These are phyloP conservation scores for Naganishia randhawae DNA, from an alignment of 768 basidiomycete species.

Conservation along the genomic window DNA sequence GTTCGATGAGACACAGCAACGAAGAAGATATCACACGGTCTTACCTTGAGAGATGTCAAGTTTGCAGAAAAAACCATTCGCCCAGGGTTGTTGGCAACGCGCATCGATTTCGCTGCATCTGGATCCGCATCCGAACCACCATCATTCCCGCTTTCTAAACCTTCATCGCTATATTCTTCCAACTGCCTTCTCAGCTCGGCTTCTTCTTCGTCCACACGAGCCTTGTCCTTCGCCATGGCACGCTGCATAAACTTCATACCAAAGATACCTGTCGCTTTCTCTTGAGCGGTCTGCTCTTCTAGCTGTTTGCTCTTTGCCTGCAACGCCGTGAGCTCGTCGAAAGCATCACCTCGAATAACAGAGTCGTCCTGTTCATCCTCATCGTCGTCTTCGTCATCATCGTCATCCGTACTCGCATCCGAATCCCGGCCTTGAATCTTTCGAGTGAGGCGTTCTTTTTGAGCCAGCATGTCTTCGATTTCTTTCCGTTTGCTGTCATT, in stretches of 20 bases:
- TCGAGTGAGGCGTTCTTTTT: conserved; percentile 71
- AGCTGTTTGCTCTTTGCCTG: conserved; percentile 51
- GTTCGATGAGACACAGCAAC: neutral
- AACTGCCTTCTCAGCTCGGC: conserved; percentile 74
- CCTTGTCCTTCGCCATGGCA: conserved; percentile 67
- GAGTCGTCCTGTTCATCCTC: conserved; percentile 53
- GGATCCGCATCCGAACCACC: conserved; percentile 35
- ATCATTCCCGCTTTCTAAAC: conserved; percentile 44
- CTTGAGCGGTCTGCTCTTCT: conserved; percentile 41
- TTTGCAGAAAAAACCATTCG: conserved; percentile 63
- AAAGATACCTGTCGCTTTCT: conserved; percentile 70
- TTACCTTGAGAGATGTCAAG: conserved; percentile 13
- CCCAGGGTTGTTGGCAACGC: conserved; percentile 50
- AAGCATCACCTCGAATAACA: conserved; percentile 64
- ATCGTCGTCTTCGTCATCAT: conserved; percentile 55
- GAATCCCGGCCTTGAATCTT: conserved; percentile 66
- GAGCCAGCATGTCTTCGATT: conserved; percentile 77
- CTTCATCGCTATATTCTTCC: conserved; percentile 53
- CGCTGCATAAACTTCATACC: conserved; percentile 99
- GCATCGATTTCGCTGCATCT: conserved; percentile 34
- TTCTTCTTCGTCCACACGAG: conserved; percentile 60
- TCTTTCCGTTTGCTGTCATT: conserved; percentile 64
- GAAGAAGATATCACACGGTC: neutral
- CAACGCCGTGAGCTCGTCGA: conserved; percentile 67
- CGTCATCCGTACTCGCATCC: conserved; percentile 42